Evolutionary conservation across 2,329 filamentous ascomycete species (phyloP).

Genomic region (Penicillium sp.): DNA sequence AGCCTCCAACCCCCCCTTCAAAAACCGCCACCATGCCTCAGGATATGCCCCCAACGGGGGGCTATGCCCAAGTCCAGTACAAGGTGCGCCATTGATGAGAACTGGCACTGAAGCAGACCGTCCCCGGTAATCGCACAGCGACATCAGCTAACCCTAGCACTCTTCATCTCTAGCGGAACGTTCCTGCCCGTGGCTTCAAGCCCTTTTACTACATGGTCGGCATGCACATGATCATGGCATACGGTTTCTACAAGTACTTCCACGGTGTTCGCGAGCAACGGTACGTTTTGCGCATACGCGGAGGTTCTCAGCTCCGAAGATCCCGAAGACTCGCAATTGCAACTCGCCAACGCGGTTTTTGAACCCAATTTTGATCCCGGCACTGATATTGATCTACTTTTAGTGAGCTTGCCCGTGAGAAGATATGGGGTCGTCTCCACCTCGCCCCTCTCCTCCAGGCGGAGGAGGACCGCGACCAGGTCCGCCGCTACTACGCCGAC

Average conservation of each 20-base stretch:
- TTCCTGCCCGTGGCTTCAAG: slow-evolving; percentile 87
- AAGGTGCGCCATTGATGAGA: slow-evolving; percentile 64
- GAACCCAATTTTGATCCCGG: not conserved
- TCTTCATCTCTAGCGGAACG: slow-evolving; percentile 68
- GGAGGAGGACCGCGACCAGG: slow-evolving; percentile 94
- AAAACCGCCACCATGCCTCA: slow-evolving; percentile 72
- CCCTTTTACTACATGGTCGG: slow-evolving; percentile 77
- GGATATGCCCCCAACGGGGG: slow-evolving; percentile 93
- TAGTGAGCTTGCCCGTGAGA: slow-evolving; percentile 92
- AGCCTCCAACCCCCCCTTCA: slow-evolving; percentile 23
- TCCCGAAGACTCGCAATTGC: slow-evolving; percentile 16
- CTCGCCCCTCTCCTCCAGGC: slow-evolving; percentile 92
- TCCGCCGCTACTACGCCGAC: slow-evolving; percentile 82
- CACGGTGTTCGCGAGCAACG: slow-evolving; percentile 86
- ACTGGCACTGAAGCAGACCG: slow-evolving; percentile 2
- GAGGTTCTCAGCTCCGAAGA: slow-evolving; percentile 10
- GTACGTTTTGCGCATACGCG: slow-evolving; percentile 56
- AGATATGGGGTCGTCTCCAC: slow-evolving; percentile 97
- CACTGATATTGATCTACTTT: slow-evolving; percentile 9
- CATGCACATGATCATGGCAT: slow-evolving; percentile 77
- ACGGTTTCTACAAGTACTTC: slow-evolving; percentile 85
- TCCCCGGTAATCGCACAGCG: not conserved
- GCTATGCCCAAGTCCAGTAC: slow-evolving; percentile 96
- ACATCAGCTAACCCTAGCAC: slow-evolving; percentile 10
- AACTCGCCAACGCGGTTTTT: not conserved